A percentile compares a stretch with the other conserved stretches of the same genome.
Conservation (phyloP, 352 stramenopile species). For the Peronospora belbahrii region DNA sequence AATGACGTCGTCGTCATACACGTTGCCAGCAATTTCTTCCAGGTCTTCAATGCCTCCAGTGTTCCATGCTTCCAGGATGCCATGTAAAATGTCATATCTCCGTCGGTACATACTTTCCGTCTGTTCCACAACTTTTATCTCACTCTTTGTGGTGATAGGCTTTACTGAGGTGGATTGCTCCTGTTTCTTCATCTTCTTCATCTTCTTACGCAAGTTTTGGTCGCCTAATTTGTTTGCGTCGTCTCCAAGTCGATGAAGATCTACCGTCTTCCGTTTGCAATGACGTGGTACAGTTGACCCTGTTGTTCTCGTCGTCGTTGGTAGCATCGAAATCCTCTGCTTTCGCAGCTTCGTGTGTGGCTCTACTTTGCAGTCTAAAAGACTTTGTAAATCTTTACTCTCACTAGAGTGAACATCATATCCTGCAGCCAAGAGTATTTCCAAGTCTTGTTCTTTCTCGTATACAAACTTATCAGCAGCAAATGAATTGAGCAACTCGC, state of each 20-base stretch:
- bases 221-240: constrained; percentile 11
- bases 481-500: constrained; percentile 26
- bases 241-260: constrained; percentile 19
- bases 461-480: constrained; percentile 17
- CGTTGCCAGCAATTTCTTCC: constrained; percentile 68
- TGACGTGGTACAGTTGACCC: constrained; percentile 16
- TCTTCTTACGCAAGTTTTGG: constrained; percentile 13
- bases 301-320: neutral
- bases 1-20: constrained; percentile 67
- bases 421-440: constrained; percentile 14
- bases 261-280: constrained; percentile 56
- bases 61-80: constrained; percentile 75
- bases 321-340: neutral
- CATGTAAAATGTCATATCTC: constrained; percentile 66
- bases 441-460: constrained; percentile 25
- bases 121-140: constrained; percentile 29
- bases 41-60: constrained; percentile 75
- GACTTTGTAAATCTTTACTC: constrained; percentile 25
- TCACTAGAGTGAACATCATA: constrained; percentile 35
- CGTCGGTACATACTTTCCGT: constrained; percentile 50
- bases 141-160: constrained; percentile 12
- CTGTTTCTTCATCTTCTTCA: constrained; percentile 36
- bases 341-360: constrained; percentile 11
- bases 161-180: constrained; percentile 15
- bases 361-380: constrained; percentile 33